phyloP scores from a whole-genome alignment of 2,329 filamentous ascomycete species.

The Calonectria naviculata region DNA sequence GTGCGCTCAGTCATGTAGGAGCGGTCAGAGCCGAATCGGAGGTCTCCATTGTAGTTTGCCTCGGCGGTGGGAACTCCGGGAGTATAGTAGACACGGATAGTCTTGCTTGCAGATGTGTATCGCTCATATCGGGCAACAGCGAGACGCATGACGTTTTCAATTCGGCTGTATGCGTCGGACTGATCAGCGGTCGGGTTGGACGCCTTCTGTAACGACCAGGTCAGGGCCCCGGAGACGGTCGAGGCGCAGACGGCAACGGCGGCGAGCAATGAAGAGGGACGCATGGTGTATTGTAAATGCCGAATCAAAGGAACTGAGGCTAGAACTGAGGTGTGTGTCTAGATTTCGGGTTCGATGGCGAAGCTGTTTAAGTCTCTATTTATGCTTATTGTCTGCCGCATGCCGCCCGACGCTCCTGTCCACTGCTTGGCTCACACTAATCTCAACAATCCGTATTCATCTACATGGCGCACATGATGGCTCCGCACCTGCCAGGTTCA shows the following conservation, averaged over 20 bases:
- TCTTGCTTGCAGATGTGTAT: slow-evolving; percentile 49
- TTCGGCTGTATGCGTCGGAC: slow-evolving; percentile 55
- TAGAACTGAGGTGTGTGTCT: background rate
- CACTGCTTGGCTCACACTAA: background rate
- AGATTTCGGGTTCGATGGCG: background rate
- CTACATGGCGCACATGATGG: background rate
- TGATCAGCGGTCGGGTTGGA: slow-evolving; percentile 55
- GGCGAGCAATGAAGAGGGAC: slow-evolving; percentile 41
- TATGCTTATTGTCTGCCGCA: background rate
- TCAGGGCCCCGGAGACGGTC: slow-evolving; percentile 49
- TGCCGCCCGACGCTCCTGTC: background rate
- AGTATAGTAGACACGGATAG: slow-evolving; percentile 52
- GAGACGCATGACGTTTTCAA: slow-evolving; percentile 53
- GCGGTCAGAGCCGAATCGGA: slow-evolving; percentile 58
- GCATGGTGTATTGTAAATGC: slow-evolving; percentile 42
- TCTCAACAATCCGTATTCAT: background rate
- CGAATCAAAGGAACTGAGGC: background rate
- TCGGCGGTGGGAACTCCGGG: slow-evolving; percentile 59
- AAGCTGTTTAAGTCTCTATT: background rate
- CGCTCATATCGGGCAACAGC: slow-evolving; percentile 54
- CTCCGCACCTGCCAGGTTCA: background rate
- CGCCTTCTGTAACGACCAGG: slow-evolving; percentile 50
- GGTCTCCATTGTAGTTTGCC: slow-evolving; percentile 56
- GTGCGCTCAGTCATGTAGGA: slow-evolving; percentile 61
- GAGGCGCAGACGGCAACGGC: slow-evolving; percentile 43